Evolutionary conservation across 768 basidiomycete genomes (phyloP), one percentile per base, ranked within the genome.

Genomic region (Rhizopogon roseolus): DNA sequence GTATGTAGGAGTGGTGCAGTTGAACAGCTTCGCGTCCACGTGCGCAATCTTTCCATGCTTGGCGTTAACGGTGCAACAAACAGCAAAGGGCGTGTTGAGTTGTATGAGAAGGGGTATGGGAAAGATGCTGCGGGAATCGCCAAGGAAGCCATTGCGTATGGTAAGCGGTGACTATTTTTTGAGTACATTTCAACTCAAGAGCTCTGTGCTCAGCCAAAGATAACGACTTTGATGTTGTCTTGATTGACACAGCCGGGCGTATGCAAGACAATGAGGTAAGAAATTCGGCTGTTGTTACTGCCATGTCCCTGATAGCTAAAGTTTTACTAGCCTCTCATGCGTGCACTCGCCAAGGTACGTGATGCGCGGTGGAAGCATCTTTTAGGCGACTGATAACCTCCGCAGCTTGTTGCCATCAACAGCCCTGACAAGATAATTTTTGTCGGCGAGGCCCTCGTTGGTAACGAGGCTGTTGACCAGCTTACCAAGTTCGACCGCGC

Each of bases 61-160:
- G 79, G 78, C 1, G 80, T 87, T 28, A 82, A 85, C 56, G 86
- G 85, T 1, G 83, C 84, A 5, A 73, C 78, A 1, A 80, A 81
- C 57, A 88, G 82, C 64, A 87, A 84, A 67, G 81, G 84, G 8
- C 80, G 85, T 49, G 91, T 99, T 36, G 97, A 98, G 72, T 75
- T 98, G 44, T 99, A 88, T 65, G 96, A 99, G 71, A 81, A 88
- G 56, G 97, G 97, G 2, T 99, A 99, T 67, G 97, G 97, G 2
- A 98, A 98, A 72, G 97, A 99, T 63, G 95, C 96, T n/a, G 96
- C 97, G 25, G 92, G 90, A 7, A 99, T 99, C 49, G 96, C 95
- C 3, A 93, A 85, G 68, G 96, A 99, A 66, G 96, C 97, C 25
- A 91, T 98, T 52, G 72, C 81, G 11, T 89, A 93, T 68, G 97